Evolutionary conservation across 192 early-diverging fungal genomes (phyloP).

Genomic region (Rhizophagus clarus): DNA sequence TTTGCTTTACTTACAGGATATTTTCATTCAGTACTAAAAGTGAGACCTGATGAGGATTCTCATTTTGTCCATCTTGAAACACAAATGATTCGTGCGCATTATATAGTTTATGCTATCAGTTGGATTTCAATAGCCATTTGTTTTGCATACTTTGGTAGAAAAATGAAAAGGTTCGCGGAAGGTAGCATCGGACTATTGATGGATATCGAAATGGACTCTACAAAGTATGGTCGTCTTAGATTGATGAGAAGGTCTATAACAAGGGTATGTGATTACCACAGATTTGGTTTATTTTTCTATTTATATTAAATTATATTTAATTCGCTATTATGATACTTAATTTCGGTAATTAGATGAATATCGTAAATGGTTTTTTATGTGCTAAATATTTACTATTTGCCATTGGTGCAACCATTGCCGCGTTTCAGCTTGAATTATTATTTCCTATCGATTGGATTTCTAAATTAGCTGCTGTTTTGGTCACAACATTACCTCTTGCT

Average conservation of each 20-base stretch:
- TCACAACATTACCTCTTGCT: not conserved
- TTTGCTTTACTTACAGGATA: conserved; percentile 8
- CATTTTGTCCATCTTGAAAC: not conserved
- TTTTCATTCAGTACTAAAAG: not conserved
- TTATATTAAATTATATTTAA: not conserved
- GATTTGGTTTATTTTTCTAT: not conserved
- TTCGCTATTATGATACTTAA: not conserved
- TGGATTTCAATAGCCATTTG: not conserved
- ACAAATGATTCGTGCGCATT: not conserved
- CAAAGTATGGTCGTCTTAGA: not conserved
- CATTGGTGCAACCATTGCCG: not conserved
- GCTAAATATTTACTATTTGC: not conserved
- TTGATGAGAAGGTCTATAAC: conserved; percentile 7
- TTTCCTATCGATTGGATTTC: not conserved
- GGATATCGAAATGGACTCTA: not conserved
- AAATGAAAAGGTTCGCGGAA: conserved; percentile 5
- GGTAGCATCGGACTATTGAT: not conserved
- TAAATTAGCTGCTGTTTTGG: not conserved
- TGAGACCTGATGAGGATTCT: not conserved
- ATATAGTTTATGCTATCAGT: conserved; percentile 1
- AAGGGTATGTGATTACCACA: not conserved
- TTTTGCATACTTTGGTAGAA: conserved; percentile 12
- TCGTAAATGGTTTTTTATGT: conserved; percentile 15
- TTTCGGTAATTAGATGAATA: not conserved
- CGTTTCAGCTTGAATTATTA: not conserved